Conservation (phyloP, 2,329 filamentous ascomycete genomes). For the Hypoxylon rubiginosum region DNA sequence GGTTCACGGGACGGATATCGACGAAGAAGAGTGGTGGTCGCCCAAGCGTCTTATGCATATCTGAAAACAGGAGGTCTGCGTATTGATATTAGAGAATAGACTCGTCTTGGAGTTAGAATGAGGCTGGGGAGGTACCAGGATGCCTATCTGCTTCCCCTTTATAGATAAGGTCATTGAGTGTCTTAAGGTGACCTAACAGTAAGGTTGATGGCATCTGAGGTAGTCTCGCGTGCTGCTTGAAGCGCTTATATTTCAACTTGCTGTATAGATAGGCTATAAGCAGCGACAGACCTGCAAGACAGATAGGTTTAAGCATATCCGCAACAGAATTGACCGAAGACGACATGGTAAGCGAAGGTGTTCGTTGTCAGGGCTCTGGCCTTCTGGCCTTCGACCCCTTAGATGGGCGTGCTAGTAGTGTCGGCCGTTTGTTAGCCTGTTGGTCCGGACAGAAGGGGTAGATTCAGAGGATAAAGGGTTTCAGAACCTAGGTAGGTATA, state of each 20-base stretch:
- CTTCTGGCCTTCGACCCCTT: too few species aligned
- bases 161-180: background rate
- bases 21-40: background rate
- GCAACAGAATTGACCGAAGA: too few species aligned
- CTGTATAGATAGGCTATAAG: conserved; percentile 8
- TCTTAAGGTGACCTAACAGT: conserved; percentile 18
- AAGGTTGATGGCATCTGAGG: conserved; percentile 16
- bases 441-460: too few species aligned
- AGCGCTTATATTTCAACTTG: conserved; percentile 21
- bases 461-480: too few species aligned
- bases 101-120: background rate
- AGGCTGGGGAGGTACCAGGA: background rate
- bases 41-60: background rate
- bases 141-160: conserved; percentile 6
- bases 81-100: background rate
- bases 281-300: conserved; percentile 14
- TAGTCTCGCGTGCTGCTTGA: conserved; percentile 14
- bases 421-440: too few species aligned
- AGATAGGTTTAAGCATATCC: too few species aligned
- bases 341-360: too few species aligned
- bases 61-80: background rate
- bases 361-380: too few species aligned
- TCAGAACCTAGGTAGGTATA: too few species aligned
- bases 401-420: too few species aligned
- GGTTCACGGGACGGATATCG: background rate